Percentiles rank a stretch among this genome's conserved stretches.
These are phyloP conservation scores for Ophiocordyceps polyrhachis-furcata DNA, from an alignment of 2,329 filamentous ascomycete genomes.

Conservation along the genomic window DNA sequence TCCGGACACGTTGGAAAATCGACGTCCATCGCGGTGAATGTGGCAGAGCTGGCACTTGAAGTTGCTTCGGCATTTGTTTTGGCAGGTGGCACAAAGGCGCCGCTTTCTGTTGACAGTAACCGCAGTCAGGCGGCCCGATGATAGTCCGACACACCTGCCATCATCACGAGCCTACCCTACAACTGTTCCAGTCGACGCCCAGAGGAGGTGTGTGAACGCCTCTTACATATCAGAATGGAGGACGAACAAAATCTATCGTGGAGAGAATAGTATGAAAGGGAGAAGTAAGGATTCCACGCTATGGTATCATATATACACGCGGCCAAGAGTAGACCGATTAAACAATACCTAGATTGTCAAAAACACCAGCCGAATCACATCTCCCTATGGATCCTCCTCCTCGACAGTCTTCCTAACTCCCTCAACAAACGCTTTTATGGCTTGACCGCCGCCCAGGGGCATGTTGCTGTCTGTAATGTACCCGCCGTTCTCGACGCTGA, in stretches of 20 bases:
- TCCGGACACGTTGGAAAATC: conserved; percentile 40
- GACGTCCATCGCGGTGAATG: conserved; percentile 10
- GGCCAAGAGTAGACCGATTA: background rate
- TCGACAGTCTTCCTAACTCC: conserved; percentile 68
- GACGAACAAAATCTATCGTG: too few species aligned
- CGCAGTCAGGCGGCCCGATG: background rate
- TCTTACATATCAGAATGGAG: too few species aligned
- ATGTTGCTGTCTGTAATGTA: conserved; percentile 60
- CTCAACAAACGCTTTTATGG: conserved; percentile 78
- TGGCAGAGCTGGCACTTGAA: background rate
- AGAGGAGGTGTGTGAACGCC: too few species aligned
- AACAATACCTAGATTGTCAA: background rate
- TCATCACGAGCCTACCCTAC: background rate
- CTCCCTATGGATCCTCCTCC: conserved; percentile 22
- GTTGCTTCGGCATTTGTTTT: background rate
- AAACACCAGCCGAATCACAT: background rate
- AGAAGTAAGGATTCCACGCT: too few species aligned
- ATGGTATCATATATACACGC: background rate
- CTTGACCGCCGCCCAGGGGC: conserved; percentile 73
- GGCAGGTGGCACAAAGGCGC: background rate
- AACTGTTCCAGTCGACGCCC: background rate
- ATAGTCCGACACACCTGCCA: background rate
- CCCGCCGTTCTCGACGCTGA: conserved; percentile 71
- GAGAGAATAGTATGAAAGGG: too few species aligned
- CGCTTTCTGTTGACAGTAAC: background rate